Conservation (phyloP, 257 asterid species). For the Eucommia ulmoides region DNA sequence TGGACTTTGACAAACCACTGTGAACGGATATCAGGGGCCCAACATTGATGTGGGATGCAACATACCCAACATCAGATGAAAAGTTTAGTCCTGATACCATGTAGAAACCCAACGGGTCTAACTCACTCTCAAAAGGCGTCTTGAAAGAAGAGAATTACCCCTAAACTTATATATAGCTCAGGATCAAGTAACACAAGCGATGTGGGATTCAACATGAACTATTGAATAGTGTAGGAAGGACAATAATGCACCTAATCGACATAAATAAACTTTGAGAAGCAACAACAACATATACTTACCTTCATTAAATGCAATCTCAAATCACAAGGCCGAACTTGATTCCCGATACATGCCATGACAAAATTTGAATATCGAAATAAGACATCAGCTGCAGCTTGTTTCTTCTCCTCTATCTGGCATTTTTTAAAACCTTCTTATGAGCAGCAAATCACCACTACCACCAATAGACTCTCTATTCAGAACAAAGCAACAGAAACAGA, state of each 20-base stretch:
- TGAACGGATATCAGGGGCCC: too few relatives aligned
- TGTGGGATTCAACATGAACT: too few relatives aligned
- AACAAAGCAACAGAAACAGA: not conserved
- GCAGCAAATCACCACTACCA: not conserved
- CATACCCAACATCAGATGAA: too few relatives aligned
- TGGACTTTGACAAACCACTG: too few relatives aligned
- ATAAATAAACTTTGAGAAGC: not conserved
- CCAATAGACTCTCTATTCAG: not conserved
- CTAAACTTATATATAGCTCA: too few relatives aligned
- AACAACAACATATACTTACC: constrained; percentile 23
- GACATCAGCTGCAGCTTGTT: constrained; percentile 92
- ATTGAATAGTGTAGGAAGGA: not conserved
- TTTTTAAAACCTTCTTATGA: not conserved
- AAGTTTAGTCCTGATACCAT: too few relatives aligned
- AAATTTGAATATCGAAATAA: constrained; percentile 37
- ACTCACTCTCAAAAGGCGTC: too few relatives aligned
- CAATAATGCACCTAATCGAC: not conserved
- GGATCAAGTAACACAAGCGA: too few relatives aligned
- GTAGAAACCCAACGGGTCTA: too few relatives aligned
- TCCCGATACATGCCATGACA: constrained; percentile 73
- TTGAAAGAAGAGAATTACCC: too few relatives aligned
- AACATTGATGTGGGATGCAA: too few relatives aligned
- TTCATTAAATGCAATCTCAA: constrained; percentile 91
- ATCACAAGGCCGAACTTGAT: constrained; percentile 88
- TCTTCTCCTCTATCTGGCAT: constrained; percentile 66